Percentiles rank a stretch among this genome's conserved stretches.
phyloP scores from a whole-genome alignment of 306 rosid genomes.

The Prunus armeniaca region DNA sequence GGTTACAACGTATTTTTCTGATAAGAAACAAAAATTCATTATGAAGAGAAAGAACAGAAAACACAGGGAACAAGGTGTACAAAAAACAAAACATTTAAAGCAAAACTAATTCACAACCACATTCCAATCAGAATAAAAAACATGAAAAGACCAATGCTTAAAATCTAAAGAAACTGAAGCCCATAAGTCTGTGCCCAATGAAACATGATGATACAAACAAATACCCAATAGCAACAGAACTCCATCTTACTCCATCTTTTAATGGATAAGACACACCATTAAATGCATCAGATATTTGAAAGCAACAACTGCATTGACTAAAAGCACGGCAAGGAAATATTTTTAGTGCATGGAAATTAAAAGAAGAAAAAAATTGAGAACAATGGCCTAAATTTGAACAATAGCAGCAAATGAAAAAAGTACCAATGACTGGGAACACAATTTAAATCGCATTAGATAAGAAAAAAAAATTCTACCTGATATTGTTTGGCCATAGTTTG shows the following conservation, averaged over 20 bases:
- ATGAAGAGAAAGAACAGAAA: neutral
- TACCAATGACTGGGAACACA: neutral
- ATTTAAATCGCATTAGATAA: neutral
- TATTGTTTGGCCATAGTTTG: conserved; percentile 84
- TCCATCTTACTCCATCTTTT: neutral
- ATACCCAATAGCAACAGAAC: neutral
- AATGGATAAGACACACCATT: neutral
- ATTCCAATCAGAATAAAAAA: neutral
- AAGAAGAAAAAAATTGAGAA: neutral
- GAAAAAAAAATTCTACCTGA: conserved; percentile 58
- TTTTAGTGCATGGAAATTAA: neutral
- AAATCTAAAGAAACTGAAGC: neutral
- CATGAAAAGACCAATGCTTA: neutral
- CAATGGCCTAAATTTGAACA: neutral
- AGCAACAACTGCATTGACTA: conserved; percentile 5
- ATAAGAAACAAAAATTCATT: neutral
- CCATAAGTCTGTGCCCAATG: neutral
- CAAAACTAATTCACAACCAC: neutral
- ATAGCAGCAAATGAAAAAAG: neutral
- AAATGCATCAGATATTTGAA: neutral
- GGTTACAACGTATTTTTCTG: neutral
- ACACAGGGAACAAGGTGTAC: neutral
- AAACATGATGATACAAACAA: neutral
- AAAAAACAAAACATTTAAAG: neutral
- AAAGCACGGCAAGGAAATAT: neutral